A percentile compares a stretch with the other conserved stretches of the same genome.
These are phyloP conservation scores for Achaetomium macrosporum DNA, from an alignment of 2,329 filamentous ascomycete species.

Conservation along the genomic window DNA sequence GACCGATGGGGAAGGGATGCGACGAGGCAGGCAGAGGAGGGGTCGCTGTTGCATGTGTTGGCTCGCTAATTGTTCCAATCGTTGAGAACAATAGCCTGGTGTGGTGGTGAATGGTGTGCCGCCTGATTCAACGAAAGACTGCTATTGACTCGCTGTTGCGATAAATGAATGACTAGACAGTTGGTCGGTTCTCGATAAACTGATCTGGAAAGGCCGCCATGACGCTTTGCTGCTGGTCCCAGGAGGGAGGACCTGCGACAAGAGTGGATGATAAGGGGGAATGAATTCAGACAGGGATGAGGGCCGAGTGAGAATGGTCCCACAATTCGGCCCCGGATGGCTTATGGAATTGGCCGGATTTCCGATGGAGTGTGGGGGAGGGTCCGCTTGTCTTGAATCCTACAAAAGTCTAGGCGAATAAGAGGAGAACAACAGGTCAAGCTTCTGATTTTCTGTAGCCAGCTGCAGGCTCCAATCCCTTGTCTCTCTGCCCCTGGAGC, in stretches of 20 bases:
- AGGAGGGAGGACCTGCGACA: constrained; percentile 17
- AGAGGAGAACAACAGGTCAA: background rate
- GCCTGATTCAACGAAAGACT: constrained; percentile 1
- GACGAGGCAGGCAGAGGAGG: constrained; percentile 6
- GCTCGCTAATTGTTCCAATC: constrained; percentile 2
- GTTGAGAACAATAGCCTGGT: constrained; percentile 11
- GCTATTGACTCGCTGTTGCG: constrained; percentile 5
- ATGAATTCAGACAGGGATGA: no score
- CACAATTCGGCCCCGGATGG: background rate
- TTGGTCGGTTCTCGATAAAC: constrained; percentile 4
- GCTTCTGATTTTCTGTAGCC: background rate
- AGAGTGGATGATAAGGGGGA: constrained; percentile 1
- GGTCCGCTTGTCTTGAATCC: background rate
- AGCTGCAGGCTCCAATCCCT: background rate
- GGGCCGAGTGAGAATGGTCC: no score
- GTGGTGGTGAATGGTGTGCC: constrained; percentile 4
- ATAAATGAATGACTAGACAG: constrained; percentile 18
- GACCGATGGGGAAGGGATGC: constrained; percentile 20
- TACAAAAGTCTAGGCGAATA: background rate
- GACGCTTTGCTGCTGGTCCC: constrained; percentile 4
- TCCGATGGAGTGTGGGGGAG: constrained; percentile 1
- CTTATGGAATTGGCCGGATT: constrained; percentile 7
- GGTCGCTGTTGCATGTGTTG: background rate
- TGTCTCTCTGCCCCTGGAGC: no score
- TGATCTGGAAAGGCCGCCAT: constrained; percentile 15